Evolutionary conservation across 768 basidiomycete species (phyloP), one percentile per base, ranked within the genome.

Genomic region (Chlorophyllum brunneum): DNA sequence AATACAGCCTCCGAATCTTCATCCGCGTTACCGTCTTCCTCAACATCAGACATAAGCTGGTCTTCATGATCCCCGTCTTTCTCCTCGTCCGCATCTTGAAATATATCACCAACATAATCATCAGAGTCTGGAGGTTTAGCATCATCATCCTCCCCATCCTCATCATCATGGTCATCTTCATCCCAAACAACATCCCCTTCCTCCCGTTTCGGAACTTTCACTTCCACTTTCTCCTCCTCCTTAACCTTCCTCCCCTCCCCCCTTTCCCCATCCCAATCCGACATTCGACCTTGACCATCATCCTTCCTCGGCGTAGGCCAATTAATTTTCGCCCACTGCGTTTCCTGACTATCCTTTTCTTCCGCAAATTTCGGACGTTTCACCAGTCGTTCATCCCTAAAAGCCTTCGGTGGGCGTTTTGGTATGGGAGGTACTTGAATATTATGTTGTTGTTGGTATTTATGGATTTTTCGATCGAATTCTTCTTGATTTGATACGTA

Each of bases 391-490:
- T 38, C 51, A 30, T 18, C 2, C 5, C 37, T 11, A 18, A 7
- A 20, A 16, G 20, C 24, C 4, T 1, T 16, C 8, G 31, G 9
- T 22, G n/a, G 15, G 3, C 24, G 24, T 43, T 24, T 31, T 36
- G 36, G 36, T 13, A 16, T 31, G 13, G 34, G 8, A 20, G 33
- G 26, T 16, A 37, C 22, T 7, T 20, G 29, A 18, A 46, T 46
- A 24, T 39, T 39, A 36, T 46, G 51, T 9, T 11, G 34, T 4
- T 38, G 33, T 49, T 74, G 74, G 52, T 75, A 76, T 7, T 38
- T 59, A 31, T 44, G 56, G 33, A 85, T 83, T n/a, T 40, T 45
- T 2, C 8, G 23, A 54, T 85, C 73, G 46, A 81, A 83, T 0
- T 56, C 20, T 0, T 29, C 57, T 33, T 68, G 44, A 43, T 84